Base-by-base conservation (phyloP, 805 yeast species). In the Isabelozyma heimii region DNA sequence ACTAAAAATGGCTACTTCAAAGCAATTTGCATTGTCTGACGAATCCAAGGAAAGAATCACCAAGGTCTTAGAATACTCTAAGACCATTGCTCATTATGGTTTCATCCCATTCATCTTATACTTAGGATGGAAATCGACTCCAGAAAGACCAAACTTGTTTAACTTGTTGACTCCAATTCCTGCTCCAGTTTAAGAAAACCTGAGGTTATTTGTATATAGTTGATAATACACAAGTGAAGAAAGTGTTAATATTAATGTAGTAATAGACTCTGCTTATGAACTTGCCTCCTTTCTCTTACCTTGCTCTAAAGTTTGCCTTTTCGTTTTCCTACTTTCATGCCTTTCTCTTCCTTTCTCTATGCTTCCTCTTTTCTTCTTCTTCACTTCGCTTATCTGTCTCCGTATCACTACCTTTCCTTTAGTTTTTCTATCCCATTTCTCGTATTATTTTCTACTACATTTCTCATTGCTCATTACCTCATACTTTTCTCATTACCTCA, bases 51-150 rank as follows among this genome's bases (percentile, higher is more conserved):
- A 94, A 76, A 90, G 98, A 75, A 81, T 94, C 69, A 73, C 85
- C 67, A 89, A 85, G 69, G 74, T 91, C 54, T 74, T 91, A 58
- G 95, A 88, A 59, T 77, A 89, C 60, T 84, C 97, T 55, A 89
- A 90, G 66, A 87, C 89, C 46, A 80, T 87, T 62, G 88, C 92
- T 50, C 99, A 95, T 73, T 94, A 91, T 72, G 97, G 98, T 43
- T 94, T 96, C 89, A 85, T 94, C 61, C 99, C 99, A 49, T 87
- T 94, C 66, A 85, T 94, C 56, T 77, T 94, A 65, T 94, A 94
- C 77, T 76, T 94, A 60, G 99, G 78, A 16, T 73, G 76, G 76
- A 65, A 74, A 44, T 83, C 89, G 58, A 84, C 92, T 54, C 78
- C 90, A 48, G 87, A 86, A 70, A 89, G 87, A 72, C 97, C 97